Base-by-base conservation (phyloP, 768 basidiomycete genomes). In the Goffeauzyma gilvescens region DNA sequence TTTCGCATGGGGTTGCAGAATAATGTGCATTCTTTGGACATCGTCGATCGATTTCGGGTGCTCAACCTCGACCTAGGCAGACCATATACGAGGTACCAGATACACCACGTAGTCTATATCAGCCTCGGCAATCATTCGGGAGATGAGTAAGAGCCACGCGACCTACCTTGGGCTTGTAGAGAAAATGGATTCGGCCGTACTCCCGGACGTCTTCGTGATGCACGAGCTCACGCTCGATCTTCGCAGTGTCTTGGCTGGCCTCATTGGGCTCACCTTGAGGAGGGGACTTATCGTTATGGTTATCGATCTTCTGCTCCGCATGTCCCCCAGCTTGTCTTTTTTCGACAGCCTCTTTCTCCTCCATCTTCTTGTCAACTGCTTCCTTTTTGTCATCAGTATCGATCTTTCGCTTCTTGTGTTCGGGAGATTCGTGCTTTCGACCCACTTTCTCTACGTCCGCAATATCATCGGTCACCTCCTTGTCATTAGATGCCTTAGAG, bases 171-270 rank as follows among this genome's bases (percentile, higher is more conserved):
- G 47, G 47, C 24, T 44, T 49, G 42, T 44, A 49, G 17, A 49
- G 38, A 21, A 49, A 49, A 24, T 44, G 42, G n/a, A 49, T 49
- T 6, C 38, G 17, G 24, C 47, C 47, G 28, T 49, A 49, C 32
- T 49, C 47, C 12, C 32, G 38, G 6, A 49, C 42, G 22, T 43
- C 28, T 7, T 42, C 36, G 17, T 43, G 21, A 22, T 32, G 13
- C 22, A 35, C 26, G n/a, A 48, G 12, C 20, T 45, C 38, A n/a
- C n/a, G n/a, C n/a, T n/a, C n/a, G n/a, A n/a, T n/a, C n/a, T n/a
- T n/a, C n/a, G n/a, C n/a, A n/a, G n/a, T n/a, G n/a, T n/a, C n/a
- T n/a, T n/a, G n/a, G n/a, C n/a, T n/a, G n/a, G n/a, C n/a, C n/a
- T n/a, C n/a, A n/a, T n/a, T n/a, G n/a, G n/a, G n/a, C n/a, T n/a